Evolutionary conservation across 768 basidiomycete genomes (phyloP).

Genomic region (Xanthoconium stramineum): DNA sequence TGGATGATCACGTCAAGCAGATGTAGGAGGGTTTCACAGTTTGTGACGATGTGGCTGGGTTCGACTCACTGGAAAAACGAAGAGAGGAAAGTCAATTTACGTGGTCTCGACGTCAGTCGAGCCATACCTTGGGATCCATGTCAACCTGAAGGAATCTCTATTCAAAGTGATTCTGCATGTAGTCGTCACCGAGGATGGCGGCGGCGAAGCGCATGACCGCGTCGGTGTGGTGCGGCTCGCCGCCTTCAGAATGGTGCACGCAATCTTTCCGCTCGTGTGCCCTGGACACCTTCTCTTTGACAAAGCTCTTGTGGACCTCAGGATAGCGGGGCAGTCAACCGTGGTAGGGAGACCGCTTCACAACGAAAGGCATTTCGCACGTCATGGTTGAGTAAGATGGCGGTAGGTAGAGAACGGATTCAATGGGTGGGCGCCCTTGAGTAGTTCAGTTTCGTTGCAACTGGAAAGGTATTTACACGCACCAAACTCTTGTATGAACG

Average conservation of each 20-base stretch:
- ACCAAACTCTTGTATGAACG: not conserved
- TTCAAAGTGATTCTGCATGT: not conserved
- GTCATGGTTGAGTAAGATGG: not conserved
- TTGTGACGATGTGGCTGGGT: not conserved
- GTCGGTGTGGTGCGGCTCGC: not conserved
- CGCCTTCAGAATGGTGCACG: not conserved
- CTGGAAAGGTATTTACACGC: not conserved
- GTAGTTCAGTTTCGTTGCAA: not conserved
- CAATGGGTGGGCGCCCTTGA: not conserved
- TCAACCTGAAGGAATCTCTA: conserved; percentile 1
- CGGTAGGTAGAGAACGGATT: not conserved
- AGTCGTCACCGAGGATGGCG: not conserved
- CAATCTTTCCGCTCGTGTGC: not conserved
- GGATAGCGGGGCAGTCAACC: conserved; percentile 1
- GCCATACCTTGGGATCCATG: conserved; percentile 3
- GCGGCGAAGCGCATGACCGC: not conserved
- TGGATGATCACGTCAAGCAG: not conserved
- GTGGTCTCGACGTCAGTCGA: no score
- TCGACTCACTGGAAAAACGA: conserved; percentile 1
- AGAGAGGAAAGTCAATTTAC: not conserved
- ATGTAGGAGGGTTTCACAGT: not conserved
- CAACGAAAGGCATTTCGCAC: not conserved
- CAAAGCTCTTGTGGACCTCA: not conserved
- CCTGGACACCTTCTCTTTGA: not conserved
- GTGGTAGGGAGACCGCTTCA: not conserved